Evolutionary conservation across 306 rosid genomes (phyloP), one percentile per base, ranked within the genome.

Genomic region (Fragaria ananassa): DNA sequence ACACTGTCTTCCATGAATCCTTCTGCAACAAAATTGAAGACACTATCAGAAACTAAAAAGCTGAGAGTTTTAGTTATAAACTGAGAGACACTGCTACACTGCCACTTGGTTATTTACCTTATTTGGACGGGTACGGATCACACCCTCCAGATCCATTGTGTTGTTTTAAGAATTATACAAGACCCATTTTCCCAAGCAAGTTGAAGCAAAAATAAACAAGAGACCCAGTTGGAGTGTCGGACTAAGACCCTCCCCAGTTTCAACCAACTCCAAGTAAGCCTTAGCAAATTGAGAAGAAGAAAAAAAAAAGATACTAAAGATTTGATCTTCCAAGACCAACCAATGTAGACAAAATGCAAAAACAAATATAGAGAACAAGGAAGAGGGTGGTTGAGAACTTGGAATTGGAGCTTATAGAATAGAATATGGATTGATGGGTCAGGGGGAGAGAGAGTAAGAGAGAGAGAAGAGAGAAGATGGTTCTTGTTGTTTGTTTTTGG

Each of bases 1-100:
- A 64, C 75, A 94, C 87, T 6, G 94, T 87, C 85, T 82, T 91
- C 98, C 98, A 94, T 61, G 97, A 94, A 72, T 90, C 88, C 23
- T 87, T 93, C 97, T 94, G 89, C 86, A 70, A 78, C 77, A 53
- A 58, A 15, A 27, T 42, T 42, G 46, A 46, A 65, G 15, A 71
- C 57, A 49, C 9, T 4, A 77, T 45, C 67, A 80, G 60, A 85
- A 78, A 46, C 17, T 46, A 46, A 46, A 46, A 46, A 79, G 74
- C 68, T 61, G 75, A 79, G 78, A 75, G 35, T 70, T 65, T 75
- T 80, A 47, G 65, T 27, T 18, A 56, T 14, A 62, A 62, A 74
- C 42, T 27, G 45, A 41, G 44, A 41, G 25, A 54, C 57, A 46
- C 67, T 50, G 68, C 12, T 10, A 73, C 72, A 74, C 17, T 13